These are phyloP conservation scores for Thermomucor indicae-seudaticae DNA, from an alignment of 371 early-diverging fungal genomes.

Conservation along the genomic window DNA sequence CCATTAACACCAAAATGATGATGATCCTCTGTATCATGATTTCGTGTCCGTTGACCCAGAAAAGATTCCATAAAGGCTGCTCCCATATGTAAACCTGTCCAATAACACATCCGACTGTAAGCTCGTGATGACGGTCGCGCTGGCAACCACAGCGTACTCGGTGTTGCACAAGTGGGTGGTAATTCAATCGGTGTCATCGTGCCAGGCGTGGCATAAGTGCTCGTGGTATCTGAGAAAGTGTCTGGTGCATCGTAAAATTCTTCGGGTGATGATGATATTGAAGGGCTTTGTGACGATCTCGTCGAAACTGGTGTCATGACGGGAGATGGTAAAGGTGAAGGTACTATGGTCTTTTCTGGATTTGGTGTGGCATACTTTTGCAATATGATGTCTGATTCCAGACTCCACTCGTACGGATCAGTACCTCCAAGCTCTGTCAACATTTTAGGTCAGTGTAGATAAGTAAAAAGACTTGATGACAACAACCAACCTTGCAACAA, in stretches of 20 bases:
- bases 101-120: constrained; percentile 3
- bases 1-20: constrained; percentile 2
- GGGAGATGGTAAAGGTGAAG: constrained; percentile 7
- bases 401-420: constrained; percentile 27
- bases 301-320: background rate
- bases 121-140: background rate
- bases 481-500: constrained; percentile 16
- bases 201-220: constrained; percentile 8
- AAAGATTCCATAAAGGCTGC: constrained; percentile 36
- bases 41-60: constrained; percentile 6
- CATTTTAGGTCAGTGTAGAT: background rate
- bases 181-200: background rate
- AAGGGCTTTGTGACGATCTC: constrained; percentile 13
- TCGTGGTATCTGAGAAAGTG: constrained; percentile 2
- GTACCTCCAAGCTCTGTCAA: constrained; percentile 31
- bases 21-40: background rate
- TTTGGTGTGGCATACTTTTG: constrained; percentile 24
- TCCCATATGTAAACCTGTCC: constrained; percentile 37
- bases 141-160: background rate
- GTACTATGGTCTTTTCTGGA: constrained; percentile 3
- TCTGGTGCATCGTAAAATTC: constrained; percentile 34
- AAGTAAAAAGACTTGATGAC: background rate
- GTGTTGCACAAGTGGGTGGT: constrained; percentile 1
- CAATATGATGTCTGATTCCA: constrained; percentile 24
- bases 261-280: constrained; percentile 17